Evolutionary conservation across 805 yeast genomes (phyloP).

Genomic region (Candida bentonensis): DNA sequence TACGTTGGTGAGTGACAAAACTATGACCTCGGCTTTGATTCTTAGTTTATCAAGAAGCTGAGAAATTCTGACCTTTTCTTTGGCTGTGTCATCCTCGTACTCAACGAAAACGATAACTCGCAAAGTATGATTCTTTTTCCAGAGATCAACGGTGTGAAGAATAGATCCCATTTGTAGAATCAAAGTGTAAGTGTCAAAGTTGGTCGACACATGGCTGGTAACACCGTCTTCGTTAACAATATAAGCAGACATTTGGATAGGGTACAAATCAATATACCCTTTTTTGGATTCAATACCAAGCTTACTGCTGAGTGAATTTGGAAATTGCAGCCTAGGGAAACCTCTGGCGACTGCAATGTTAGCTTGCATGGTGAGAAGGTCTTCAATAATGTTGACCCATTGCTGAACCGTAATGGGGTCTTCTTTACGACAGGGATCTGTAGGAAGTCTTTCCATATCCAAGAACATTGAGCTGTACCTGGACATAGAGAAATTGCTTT

Average conservation of each 20-base stretch:
- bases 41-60: slow-evolving; percentile 62
- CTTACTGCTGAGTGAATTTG: slow-evolving; percentile 21
- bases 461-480: slow-evolving; percentile 14
- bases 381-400: slow-evolving; percentile 91
- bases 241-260: slow-evolving; percentile 90
- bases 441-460: slow-evolving; percentile 43
- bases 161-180: slow-evolving; percentile 91
- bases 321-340: slow-evolving; percentile 54
- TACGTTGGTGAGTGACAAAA: slow-evolving; percentile 49
- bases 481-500: slow-evolving; percentile 5
- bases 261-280: slow-evolving; percentile 74
- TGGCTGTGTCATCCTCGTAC: slow-evolving; percentile 47
- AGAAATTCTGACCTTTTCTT: slow-evolving; percentile 49
- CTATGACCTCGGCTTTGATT: slow-evolving; percentile 69
- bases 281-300: slow-evolving; percentile 17
- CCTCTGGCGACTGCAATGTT: slow-evolving; percentile 93
- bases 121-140: slow-evolving; percentile 65
- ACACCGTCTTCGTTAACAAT: slow-evolving; percentile 51
- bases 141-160: slow-evolving; percentile 79
- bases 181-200: slow-evolving; percentile 90
- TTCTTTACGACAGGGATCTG: slow-evolving; percentile 66
- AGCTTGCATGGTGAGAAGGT: slow-evolving; percentile 72
- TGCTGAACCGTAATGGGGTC: slow-evolving; percentile 53
- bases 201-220: slow-evolving; percentile 62
- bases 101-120: slow-evolving; percentile 90